Evolutionary conservation across 306 rosid species (phyloP).

Genomic region (Hylodesmum podocarpum): DNA sequence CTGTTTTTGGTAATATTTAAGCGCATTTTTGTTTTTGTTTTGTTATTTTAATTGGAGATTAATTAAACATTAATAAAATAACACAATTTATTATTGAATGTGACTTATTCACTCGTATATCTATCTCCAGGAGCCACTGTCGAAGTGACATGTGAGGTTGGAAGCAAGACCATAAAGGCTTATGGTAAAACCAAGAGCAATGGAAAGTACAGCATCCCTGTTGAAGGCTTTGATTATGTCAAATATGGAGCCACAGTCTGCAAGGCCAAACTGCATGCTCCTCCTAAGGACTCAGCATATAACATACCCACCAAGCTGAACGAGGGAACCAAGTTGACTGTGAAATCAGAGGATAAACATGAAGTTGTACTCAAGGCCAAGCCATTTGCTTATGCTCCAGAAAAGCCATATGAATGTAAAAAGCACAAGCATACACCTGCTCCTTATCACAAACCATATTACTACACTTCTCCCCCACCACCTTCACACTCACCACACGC

Average conservation of each 20-base stretch:
- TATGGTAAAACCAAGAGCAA: conserved; percentile 67
- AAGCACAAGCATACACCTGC: conserved; percentile 26
- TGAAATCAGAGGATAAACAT: conserved; percentile 50
- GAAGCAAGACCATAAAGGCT: conserved; percentile 42
- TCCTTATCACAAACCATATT: not conserved
- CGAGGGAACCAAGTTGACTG: conserved; percentile 41
- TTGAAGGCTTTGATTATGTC: conserved; percentile 46
- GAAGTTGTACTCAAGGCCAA: conserved; percentile 58
- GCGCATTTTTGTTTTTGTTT: not conserved
- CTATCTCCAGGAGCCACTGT: conserved; percentile 75
- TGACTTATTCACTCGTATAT: no score
- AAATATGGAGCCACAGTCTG: conserved; percentile 50
- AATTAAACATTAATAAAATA: no score
- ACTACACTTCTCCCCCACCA: conserved; percentile 39
- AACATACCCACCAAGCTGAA: conserved; percentile 52
- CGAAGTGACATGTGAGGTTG: conserved; percentile 56
- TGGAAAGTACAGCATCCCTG: conserved; percentile 56
- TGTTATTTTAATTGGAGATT: not conserved
- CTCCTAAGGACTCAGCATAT: conserved; percentile 61
- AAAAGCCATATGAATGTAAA: conserved; percentile 51
- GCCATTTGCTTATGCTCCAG: conserved; percentile 69
- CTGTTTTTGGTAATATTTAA: not conserved
- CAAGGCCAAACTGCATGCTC: conserved; percentile 54
- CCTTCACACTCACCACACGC: conserved; percentile 27
- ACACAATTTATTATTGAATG: no score